A percentile compares a stretch with the other conserved stretches of the same genome.
phyloP scores from a whole-genome alignment of 257 asterid genomes.

The Nicotiana undulata region DNA sequence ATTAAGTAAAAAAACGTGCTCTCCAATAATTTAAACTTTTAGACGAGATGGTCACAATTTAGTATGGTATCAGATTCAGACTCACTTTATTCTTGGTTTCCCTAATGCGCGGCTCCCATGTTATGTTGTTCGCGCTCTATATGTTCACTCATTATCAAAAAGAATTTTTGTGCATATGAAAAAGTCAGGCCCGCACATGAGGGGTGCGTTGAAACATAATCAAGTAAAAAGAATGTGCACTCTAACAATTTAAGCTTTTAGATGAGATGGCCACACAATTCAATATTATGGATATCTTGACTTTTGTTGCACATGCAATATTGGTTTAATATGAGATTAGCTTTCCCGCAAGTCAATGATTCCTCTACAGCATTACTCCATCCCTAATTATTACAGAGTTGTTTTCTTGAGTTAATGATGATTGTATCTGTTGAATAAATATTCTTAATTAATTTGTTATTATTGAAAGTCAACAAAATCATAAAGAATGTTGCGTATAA shows the following conservation, averaged over 20 bases:
- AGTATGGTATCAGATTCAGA: neutral
- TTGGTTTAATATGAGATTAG: neutral
- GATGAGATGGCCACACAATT: neutral
- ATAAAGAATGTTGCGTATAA: neutral
- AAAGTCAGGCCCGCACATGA: neutral
- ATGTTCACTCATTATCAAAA: neutral
- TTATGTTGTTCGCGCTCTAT: neutral
- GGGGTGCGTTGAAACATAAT: neutral
- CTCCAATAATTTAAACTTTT: no score
- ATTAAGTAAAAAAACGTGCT: no score
- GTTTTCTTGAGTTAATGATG: neutral
- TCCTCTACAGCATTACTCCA: neutral
- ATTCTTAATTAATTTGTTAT: neutral
- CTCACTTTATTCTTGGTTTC: neutral
- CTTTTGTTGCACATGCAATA: neutral
- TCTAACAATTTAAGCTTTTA: neutral
- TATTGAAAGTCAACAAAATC: neutral
- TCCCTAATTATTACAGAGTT: neutral
- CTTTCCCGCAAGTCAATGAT: neutral
- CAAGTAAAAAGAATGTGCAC: neutral
- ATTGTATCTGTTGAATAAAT: neutral
- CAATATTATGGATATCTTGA: neutral
- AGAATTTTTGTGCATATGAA: neutral
- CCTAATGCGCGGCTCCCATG: neutral
- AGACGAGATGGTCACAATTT: neutral